phyloP scores from a whole-genome alignment of 2,329 filamentous ascomycete species.

The Fusarium hostae region DNA sequence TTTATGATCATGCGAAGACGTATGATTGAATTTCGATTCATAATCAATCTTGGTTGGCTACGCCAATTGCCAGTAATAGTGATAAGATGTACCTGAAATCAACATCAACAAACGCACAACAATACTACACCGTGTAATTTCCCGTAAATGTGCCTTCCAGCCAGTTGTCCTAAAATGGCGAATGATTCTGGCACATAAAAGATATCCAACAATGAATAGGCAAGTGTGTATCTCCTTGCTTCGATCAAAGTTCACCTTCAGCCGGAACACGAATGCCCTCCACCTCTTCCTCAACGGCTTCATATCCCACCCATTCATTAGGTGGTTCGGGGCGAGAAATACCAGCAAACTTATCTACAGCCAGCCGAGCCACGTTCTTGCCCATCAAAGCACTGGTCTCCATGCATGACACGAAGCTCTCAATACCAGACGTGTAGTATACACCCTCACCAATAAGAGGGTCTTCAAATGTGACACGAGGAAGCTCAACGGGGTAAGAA shows the following conservation, averaged over 20 bases:
- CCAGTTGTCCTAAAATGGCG: background rate
- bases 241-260: conserved; percentile 28
- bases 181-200: background rate
- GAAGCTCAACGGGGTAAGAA: conserved; percentile 86
- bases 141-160: background rate
- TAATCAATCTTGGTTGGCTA: background rate
- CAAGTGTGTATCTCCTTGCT: background rate
- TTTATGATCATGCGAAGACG: background rate
- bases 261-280: conserved; percentile 21
- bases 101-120: background rate
- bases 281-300: background rate
- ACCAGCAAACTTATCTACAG: conserved; percentile 68
- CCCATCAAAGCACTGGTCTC: conserved; percentile 95
- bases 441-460: conserved; percentile 73
- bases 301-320: background rate
- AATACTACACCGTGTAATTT: background rate
- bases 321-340: conserved; percentile 24
- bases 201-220: background rate
- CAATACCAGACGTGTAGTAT: conserved; percentile 81
- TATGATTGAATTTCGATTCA: background rate
- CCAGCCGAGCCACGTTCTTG: conserved; percentile 79
- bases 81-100: background rate
- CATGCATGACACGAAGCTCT: conserved; percentile 97
- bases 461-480: conserved; percentile 88
- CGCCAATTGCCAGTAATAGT: no score